Base-by-base conservation (phyloP, 2,329 filamentous ascomycete species). In the Beauveria medogensis region DNA sequence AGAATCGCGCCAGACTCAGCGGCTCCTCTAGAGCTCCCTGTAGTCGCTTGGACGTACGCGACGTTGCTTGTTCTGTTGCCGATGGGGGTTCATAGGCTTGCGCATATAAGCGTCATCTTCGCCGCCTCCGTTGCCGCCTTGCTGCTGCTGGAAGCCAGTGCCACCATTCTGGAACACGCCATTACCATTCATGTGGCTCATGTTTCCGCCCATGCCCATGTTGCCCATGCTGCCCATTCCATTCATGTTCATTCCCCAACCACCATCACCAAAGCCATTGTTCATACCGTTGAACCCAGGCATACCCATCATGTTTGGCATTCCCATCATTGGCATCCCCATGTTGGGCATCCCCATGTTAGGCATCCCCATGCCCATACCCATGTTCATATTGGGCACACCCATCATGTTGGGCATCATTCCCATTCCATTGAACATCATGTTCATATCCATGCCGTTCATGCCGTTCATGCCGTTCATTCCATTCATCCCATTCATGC, bases 101-200 rank as follows among this genome's bases (percentile, higher is more conserved):
- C 94, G 85, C 73, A 97, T 95, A 75, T 99, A 99, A 7, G 94
- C 90, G 63, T 92, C 91, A 62, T 96, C 92, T 60, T 95, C 91
- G 65, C 85, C 85, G 62, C 82, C 86, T 2, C 82, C 63, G 43
- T 60, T 48, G 62, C 56, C 66, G 62, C 54, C 61, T 46, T 58
- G 60, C 18, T 59, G 53, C 57, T 62, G 53, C 55, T 61, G 61
- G 52, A 64, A 62, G 52, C 63, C 64, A 61, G 60, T 65, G 63
- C 68, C 69, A 10, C 68, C 70, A 46, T 70, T 71, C 40, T 66
- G 62, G 28, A 50, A 63, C 50, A 30, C 65, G 16, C 30, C 50
- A 24, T 52, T 52, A 47, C 67, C 67, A 64, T 67, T 69, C 61
- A 69, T 72, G 63, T 57, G 65, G 61, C 69, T 69, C 63, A 69